A percentile compares a stretch with the other conserved stretches of the same genome.
phyloP scores from a whole-genome alignment of 1,139 yeast genomes.

The Blastobotrys aristatus region DNA sequence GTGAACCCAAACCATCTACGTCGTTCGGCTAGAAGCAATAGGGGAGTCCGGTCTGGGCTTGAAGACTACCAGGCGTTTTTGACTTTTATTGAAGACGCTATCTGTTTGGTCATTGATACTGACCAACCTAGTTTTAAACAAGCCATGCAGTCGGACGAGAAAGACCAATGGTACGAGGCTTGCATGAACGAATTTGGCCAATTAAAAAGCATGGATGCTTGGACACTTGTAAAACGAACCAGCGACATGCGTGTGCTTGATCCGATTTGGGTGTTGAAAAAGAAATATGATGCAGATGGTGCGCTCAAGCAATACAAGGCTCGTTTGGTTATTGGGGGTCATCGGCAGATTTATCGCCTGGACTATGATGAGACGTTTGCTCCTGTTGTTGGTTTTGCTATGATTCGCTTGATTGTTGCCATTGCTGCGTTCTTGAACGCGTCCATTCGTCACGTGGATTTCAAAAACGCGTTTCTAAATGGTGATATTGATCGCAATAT shows the following conservation, averaged over 20 bases:
- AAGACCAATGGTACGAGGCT: neutral
- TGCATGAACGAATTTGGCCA: neutral
- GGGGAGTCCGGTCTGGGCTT: too few relatives aligned
- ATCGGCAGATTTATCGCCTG: neutral
- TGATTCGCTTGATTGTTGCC: neutral
- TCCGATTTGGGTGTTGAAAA: neutral
- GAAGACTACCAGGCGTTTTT: too few relatives aligned
- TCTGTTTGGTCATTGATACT: too few relatives aligned
- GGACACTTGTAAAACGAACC: neutral
- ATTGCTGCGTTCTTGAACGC: neutral
- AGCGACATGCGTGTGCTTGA: neutral
- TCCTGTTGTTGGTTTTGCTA: neutral
- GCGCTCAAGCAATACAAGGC: neutral
- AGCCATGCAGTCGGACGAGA: neutral
- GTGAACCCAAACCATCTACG: too few relatives aligned
- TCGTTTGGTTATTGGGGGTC: neutral
- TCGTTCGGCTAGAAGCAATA: too few relatives aligned
- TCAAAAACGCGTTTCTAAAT: slow-evolving; percentile 13
- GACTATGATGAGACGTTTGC: neutral
- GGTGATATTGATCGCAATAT: slow-evolving; percentile 20
- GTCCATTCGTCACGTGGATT: slow-evolving; percentile 7
- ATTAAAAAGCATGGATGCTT: neutral
- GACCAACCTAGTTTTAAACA: neutral
- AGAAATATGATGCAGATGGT: slow-evolving; percentile 13
- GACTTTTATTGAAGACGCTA: too few relatives aligned